These are phyloP conservation scores for Nicotiana noctiflora DNA, from an alignment of 257 asterid species.

Conservation along the genomic window DNA sequence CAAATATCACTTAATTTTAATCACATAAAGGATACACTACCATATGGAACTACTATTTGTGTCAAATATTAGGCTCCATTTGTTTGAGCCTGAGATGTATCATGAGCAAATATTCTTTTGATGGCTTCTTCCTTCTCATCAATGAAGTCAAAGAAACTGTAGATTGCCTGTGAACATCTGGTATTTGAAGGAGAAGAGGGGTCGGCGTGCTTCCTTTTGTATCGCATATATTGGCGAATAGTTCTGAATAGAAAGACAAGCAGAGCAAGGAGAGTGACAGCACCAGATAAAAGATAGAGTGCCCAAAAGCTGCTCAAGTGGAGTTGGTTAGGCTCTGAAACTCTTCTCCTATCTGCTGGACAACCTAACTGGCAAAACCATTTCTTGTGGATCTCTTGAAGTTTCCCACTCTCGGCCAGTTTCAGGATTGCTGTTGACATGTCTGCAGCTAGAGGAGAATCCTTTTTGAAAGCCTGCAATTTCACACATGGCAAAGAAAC, in stretches of 20 bases:
- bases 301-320: constrained; percentile 74
- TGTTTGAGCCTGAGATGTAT: constrained; percentile 14
- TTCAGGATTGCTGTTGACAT: constrained; percentile 66
- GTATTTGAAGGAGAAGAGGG: constrained; percentile 14
- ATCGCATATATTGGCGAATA: constrained; percentile 22
- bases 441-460: constrained; percentile 70
- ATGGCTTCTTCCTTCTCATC: constrained; percentile 40
- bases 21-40: neutral
- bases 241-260: constrained; percentile 16
- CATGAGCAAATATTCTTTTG: constrained; percentile 23
- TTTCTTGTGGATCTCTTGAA: constrained; percentile 49
- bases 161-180: constrained; percentile 14
- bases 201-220: constrained; percentile 21
- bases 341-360: constrained; percentile 34
- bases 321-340: constrained; percentile 53
- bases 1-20: neutral
- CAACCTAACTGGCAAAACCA: constrained; percentile 65
- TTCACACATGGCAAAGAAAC: neutral
- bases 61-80: neutral
- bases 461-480: constrained; percentile 63
- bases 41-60: neutral
- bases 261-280: constrained; percentile 11
- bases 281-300: constrained; percentile 62
- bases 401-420: constrained; percentile 57
- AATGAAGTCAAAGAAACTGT: constrained; percentile 29